These are phyloP conservation scores for Millerago galiae DNA, from an alignment of 805 yeast genomes.

Conservation along the genomic window DNA sequence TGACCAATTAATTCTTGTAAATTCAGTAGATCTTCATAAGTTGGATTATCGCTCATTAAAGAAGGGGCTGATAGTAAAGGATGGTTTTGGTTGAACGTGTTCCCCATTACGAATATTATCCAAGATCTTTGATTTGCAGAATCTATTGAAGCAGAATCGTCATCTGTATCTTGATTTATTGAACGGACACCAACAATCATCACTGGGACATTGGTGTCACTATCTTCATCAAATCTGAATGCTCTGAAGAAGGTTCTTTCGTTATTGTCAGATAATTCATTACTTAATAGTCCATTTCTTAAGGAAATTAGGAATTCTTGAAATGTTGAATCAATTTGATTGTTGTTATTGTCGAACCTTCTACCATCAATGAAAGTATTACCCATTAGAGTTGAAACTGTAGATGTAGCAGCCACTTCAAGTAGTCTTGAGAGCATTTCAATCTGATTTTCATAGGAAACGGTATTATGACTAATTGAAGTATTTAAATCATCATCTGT, in stretches of 20 bases:
- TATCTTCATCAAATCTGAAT: slow-evolving; percentile 31
- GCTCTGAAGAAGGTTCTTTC: slow-evolving; percentile 36
- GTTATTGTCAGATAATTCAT: slow-evolving; percentile 28
- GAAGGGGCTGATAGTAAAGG: slow-evolving; percentile 44
- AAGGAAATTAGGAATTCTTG: slow-evolving; percentile 37
- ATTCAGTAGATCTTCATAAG: slow-evolving; percentile 42
- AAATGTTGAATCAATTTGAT: slow-evolving; percentile 32
- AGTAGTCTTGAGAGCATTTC: slow-evolving; percentile 36
- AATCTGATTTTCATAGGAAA: slow-evolving; percentile 28
- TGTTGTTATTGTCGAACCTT: slow-evolving; percentile 23
- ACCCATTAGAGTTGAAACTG: slow-evolving; percentile 35
- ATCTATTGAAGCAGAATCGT: background rate
- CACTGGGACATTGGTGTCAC: slow-evolving; percentile 31
- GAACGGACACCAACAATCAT: slow-evolving; percentile 44
- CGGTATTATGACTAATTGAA: background rate
- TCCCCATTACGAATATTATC: slow-evolving; percentile 60
- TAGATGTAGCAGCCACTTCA: slow-evolving; percentile 40
- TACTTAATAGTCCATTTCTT: slow-evolving; percentile 32
- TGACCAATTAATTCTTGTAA: slow-evolving; percentile 43
- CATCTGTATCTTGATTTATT: slow-evolving; percentile 19
- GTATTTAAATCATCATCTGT: background rate
- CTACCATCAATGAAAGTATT: slow-evolving; percentile 21
- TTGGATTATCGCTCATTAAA: slow-evolving; percentile 41
- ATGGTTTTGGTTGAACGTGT: slow-evolving; percentile 42
- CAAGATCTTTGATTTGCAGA: slow-evolving; percentile 35